phyloP scores from a whole-genome alignment of 441 rosid genomes.

The Biscutella laevigata region DNA sequence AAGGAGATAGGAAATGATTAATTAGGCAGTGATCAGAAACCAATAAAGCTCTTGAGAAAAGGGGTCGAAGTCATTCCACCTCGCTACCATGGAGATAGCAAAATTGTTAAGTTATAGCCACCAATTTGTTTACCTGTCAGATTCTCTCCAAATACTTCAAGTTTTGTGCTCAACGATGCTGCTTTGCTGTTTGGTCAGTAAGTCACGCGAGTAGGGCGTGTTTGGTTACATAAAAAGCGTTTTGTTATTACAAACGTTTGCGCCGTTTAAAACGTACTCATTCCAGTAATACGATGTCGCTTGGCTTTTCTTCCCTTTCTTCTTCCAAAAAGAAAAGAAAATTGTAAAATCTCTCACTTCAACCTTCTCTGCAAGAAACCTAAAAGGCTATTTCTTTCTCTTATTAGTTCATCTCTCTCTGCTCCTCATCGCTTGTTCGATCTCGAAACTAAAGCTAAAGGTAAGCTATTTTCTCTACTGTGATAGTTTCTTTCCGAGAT shows the following conservation, averaged over 20 bases:
- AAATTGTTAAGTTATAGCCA: neutral
- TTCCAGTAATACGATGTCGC: neutral
- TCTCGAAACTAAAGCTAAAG: slow-evolving; percentile 11
- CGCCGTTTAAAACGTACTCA: neutral
- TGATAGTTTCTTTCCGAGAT: neutral
- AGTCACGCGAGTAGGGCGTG: neutral
- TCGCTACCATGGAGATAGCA: slow-evolving; percentile 14
- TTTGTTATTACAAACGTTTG: neutral
- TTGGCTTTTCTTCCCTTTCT: neutral
- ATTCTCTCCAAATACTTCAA: slow-evolving; percentile 2
- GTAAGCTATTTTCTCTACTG: neutral
- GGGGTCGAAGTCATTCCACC: slow-evolving; percentile 47
- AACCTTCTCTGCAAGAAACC: slow-evolving; percentile 26
- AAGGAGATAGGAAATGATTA: slow-evolving; percentile 21
- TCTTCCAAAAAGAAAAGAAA: neutral
- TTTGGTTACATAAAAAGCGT: neutral
- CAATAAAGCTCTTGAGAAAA: slow-evolving; percentile 34
- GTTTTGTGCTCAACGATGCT: slow-evolving; percentile 6
- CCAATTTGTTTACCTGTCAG: neutral
- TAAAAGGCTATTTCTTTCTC: neutral
- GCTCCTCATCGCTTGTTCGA: slow-evolving; percentile 12
- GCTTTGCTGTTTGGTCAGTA: neutral
- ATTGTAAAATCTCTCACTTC: slow-evolving; percentile 2
- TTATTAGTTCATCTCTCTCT: neutral
- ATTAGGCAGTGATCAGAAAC: slow-evolving; percentile 31